phyloP scores from a whole-genome alignment of 2,329 filamentous ascomycete genomes.

The Dichotomopilus funicola region DNA sequence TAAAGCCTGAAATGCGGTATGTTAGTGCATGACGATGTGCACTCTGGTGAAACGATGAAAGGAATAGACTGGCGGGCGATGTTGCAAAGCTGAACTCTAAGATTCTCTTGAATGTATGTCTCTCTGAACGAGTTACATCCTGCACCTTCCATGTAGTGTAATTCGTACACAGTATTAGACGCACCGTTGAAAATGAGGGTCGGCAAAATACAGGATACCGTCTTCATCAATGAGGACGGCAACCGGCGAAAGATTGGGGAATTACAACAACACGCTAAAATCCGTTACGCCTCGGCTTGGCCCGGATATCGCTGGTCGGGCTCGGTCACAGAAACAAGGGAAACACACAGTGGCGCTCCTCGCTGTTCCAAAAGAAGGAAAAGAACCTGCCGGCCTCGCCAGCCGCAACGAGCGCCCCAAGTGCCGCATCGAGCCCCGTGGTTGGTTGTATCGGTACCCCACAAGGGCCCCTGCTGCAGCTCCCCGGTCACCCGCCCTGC shows the following conservation, averaged over 20 bases:
- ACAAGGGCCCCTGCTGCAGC: slow-evolving; percentile 10
- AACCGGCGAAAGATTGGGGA: background rate
- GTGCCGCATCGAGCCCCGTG: slow-evolving; percentile 13
- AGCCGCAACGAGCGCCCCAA: slow-evolving; percentile 19
- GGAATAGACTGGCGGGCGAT: too few species aligned
- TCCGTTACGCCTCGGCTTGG: background rate
- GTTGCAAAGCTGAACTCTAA: too few species aligned
- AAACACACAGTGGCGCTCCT: background rate
- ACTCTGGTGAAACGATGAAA: too few species aligned
- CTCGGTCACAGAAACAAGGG: background rate
- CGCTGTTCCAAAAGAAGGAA: background rate
- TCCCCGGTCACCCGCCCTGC: slow-evolving; percentile 5
- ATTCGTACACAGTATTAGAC: too few species aligned
- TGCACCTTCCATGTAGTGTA: too few species aligned
- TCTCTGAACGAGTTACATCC: too few species aligned
- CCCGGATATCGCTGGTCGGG: background rate
- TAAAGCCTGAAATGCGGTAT: too few species aligned
- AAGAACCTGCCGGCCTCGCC: background rate
- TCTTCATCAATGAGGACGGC: too few species aligned
- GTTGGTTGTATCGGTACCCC: slow-evolving; percentile 14
- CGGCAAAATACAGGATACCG: too few species aligned
- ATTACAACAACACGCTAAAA: background rate
- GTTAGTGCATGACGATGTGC: too few species aligned
- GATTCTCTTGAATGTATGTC: too few species aligned
- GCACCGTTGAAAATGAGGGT: too few species aligned